phyloP scores from a whole-genome alignment of 2,329 filamentous ascomycete species.

The Stenocarpella maydis region DNA sequence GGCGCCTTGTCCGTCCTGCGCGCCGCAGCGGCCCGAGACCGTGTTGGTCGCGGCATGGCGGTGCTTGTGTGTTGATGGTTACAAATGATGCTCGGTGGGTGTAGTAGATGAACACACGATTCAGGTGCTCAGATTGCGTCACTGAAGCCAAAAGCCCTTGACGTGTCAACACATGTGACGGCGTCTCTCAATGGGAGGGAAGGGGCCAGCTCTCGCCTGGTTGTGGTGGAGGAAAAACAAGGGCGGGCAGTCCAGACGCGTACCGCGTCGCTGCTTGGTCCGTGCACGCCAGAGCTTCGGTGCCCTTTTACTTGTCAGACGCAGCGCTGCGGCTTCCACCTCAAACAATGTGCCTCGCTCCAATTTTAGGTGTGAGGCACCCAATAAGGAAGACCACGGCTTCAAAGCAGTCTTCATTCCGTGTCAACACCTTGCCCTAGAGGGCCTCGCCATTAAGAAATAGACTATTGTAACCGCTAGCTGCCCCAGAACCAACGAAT shows the following conservation, averaged over 20 bases:
- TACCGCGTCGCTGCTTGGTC: slow-evolving; percentile 33
- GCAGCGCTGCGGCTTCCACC: no score
- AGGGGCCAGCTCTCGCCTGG: slow-evolving; percentile 27
- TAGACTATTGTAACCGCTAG: slow-evolving; percentile 14
- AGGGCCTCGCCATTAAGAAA: slow-evolving; percentile 13
- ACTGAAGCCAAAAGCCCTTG: slow-evolving; percentile 17
- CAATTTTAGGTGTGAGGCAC: no score
- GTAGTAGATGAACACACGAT: background rate
- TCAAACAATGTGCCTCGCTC: no score
- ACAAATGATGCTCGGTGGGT: slow-evolving; percentile 5
- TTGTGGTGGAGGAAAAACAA: slow-evolving; percentile 34
- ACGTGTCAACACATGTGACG: slow-evolving; percentile 7
- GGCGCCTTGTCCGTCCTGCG: slow-evolving; percentile 33
- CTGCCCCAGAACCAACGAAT: slow-evolving; percentile 10
- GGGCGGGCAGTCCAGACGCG: slow-evolving; percentile 24
- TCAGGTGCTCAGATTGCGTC: slow-evolving; percentile 14
- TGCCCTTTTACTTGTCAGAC: background rate
- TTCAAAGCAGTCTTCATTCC: background rate
- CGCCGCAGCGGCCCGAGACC: slow-evolving; percentile 43
- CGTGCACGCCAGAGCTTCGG: slow-evolving; percentile 20
- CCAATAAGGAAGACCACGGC: background rate
- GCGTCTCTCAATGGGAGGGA: slow-evolving; percentile 9
- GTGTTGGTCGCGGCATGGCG: slow-evolving; percentile 44
- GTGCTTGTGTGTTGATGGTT: background rate
- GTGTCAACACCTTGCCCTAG: background rate